phyloP scores from a whole-genome alignment of 2,329 filamentous ascomycete genomes.

The Tympanopsis confertula region DNA sequence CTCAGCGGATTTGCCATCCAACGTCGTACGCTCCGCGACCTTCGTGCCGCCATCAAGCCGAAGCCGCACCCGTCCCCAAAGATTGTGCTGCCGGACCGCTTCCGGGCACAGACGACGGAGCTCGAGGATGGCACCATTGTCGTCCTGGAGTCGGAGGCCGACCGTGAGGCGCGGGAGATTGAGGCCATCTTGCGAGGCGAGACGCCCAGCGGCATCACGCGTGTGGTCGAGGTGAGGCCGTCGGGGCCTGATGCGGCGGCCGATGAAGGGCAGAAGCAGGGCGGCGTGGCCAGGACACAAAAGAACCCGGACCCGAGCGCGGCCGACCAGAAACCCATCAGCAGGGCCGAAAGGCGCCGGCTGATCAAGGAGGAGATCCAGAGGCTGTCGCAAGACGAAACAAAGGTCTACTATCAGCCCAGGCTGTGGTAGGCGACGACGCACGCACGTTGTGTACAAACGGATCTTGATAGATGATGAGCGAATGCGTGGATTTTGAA shows the following conservation, averaged over 20 bases:
- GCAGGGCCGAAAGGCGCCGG: constrained; percentile 38
- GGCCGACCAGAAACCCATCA: constrained; percentile 33
- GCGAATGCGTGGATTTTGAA: constrained; percentile 4
- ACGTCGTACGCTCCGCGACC: constrained; percentile 68
- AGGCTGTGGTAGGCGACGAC: constrained; percentile 31
- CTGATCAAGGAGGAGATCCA: constrained; percentile 46
- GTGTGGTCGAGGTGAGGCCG: constrained; percentile 22
- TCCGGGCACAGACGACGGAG: constrained; percentile 30
- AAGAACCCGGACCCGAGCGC: constrained; percentile 21
- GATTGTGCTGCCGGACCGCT: constrained; percentile 37
- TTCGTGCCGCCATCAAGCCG: constrained; percentile 62
- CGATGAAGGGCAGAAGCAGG: constrained; percentile 5
- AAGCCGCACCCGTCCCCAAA: constrained; percentile 32
- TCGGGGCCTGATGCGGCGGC: constrained; percentile 11
- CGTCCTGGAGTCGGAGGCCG: constrained; percentile 21
- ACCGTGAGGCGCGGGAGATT: constrained; percentile 3
- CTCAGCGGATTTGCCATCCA: constrained; percentile 79
- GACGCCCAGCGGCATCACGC: constrained; percentile 6
- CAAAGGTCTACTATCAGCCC: constrained; percentile 39
- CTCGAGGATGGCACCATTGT: constrained; percentile 33
- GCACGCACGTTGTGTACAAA: not conserved
- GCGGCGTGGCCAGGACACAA: constrained; percentile 5
- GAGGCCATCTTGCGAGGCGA: constrained; percentile 10
- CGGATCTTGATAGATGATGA: constrained; percentile 2
- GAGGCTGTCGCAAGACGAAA: constrained; percentile 29